Evolutionary conservation across 805 yeast species (phyloP).

Genomic region (Candida argentea): DNA sequence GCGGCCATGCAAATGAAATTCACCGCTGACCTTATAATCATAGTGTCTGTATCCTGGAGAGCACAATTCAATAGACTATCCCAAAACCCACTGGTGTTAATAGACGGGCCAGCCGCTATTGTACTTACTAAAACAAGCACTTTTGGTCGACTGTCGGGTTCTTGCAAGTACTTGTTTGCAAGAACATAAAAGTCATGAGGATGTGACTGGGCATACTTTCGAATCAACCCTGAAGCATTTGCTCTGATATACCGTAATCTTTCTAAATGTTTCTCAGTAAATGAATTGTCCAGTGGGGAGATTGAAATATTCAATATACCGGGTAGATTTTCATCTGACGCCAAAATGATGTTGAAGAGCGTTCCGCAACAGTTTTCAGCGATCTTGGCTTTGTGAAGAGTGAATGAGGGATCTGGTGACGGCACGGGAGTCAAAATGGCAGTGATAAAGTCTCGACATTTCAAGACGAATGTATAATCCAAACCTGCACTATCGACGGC

Average conservation of each 20-base stretch:
- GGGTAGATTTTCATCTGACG: slow-evolving; percentile 7
- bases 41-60: slow-evolving; percentile 30
- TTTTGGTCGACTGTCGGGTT: no score
- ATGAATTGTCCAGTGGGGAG: no score
- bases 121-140: no score
- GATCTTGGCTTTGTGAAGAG: slow-evolving; percentile 11
- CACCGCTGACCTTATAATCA: slow-evolving; percentile 27
- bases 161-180: slow-evolving; percentile 24
- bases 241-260: slow-evolving; percentile 36
- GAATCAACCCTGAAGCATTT: slow-evolving; percentile 33
- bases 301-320: slow-evolving; percentile 10
- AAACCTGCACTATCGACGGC: slow-evolving; percentile 54
- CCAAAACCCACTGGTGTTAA: slow-evolving; percentile 30
- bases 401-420: slow-evolving; percentile 14
- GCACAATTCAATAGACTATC: slow-evolving; percentile 26
- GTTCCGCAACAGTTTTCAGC: slow-evolving; percentile 13
- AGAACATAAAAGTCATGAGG: slow-evolving; percentile 26
- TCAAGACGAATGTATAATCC: slow-evolving; percentile 26
- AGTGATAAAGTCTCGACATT: slow-evolving; percentile 18
- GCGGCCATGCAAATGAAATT: slow-evolving; percentile 21
- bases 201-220: slow-evolving; percentile 31
- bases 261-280: slow-evolving; percentile 37
- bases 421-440: slow-evolving; percentile 9
- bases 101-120: no score
- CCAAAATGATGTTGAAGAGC: slow-evolving; percentile 18